Evolutionary conservation across 768 basidiomycete species (phyloP).

Genomic region (Xanthoconium purpureum): DNA sequence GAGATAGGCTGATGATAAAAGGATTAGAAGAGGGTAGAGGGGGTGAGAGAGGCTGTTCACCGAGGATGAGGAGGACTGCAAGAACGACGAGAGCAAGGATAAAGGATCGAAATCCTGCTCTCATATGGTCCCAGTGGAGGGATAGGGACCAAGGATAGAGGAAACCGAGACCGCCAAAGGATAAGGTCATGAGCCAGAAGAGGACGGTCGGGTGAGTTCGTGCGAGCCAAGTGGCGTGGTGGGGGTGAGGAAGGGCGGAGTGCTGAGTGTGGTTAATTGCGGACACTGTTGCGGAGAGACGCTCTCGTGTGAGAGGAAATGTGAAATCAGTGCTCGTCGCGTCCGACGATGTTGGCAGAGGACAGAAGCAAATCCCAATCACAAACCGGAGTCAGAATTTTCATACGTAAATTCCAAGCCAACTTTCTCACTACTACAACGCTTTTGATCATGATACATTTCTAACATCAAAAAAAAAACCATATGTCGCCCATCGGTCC

Average conservation of each 20-base stretch:
- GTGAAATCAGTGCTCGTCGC: constrained; percentile 12
- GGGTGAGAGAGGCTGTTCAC: constrained; percentile 40
- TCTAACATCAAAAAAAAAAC: background rate
- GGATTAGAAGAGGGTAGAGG: background rate
- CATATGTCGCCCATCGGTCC: background rate
- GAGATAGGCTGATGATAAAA: constrained; percentile 68
- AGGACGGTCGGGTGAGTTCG: constrained; percentile 41
- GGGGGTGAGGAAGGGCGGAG: constrained; percentile 30
- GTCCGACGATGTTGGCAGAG: constrained; percentile 16
- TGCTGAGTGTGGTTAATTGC: constrained; percentile 28
- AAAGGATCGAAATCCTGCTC: constrained; percentile 66
- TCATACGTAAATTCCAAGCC: constrained; percentile 16
- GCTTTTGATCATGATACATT: no score
- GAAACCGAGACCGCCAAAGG: constrained; percentile 58
- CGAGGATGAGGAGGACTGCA: constrained; percentile 68
- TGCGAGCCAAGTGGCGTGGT: constrained; percentile 32
- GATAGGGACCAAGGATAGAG: constrained; percentile 57
- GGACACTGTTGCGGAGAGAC: constrained; percentile 43
- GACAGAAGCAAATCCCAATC: constrained; percentile 10
- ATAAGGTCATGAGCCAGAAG: constrained; percentile 62
- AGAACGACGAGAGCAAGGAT: constrained; percentile 67
- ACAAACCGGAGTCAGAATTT: constrained; percentile 26
- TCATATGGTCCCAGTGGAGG: constrained; percentile 49
- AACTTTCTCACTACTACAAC: constrained; percentile 15
- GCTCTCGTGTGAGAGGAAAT: constrained; percentile 3